phyloP scores from a whole-genome alignment of 306 rosid genomes.

The Urtica urens region DNA sequence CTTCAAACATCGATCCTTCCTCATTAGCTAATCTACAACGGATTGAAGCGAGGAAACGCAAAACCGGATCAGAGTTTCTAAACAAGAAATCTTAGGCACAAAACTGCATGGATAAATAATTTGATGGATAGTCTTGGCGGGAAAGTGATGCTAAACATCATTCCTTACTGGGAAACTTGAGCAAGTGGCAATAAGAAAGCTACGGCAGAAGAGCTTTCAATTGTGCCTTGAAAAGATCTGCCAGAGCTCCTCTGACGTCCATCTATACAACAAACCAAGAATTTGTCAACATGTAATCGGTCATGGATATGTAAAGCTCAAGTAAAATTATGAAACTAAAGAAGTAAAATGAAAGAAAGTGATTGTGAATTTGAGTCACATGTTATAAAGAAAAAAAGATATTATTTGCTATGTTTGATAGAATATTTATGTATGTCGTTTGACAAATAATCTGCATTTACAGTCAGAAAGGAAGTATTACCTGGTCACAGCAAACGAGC shows the following conservation, averaged over 20 bases:
- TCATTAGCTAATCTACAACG: conserved; percentile 4
- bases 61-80: too few species aligned
- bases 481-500: conserved; percentile 98
- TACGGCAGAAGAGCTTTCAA: conserved; percentile 81
- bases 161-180: conserved; percentile 5
- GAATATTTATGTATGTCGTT: too few species aligned
- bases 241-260: conserved; percentile 95
- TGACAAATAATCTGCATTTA: neutral
- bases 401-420: neutral
- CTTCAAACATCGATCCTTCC: neutral
- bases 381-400: neutral
- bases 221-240: conserved; percentile 81
- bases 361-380: too few species aligned
- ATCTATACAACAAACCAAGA: conserved; percentile 47
- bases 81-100: conserved; percentile 3
- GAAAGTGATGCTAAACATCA: conserved; percentile 1
- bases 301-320: neutral
- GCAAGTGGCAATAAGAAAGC: neutral
- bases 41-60: too few species aligned
- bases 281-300: conserved; percentile 2
- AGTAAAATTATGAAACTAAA: too few species aligned
- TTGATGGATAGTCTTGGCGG: neutral
- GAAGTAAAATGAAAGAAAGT: too few species aligned
- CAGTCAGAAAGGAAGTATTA: conserved; percentile 23
- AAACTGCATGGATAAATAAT: neutral